These are phyloP conservation scores for Apiospora saccharicola DNA, from an alignment of 2,329 filamentous ascomycete genomes.

Conservation along the genomic window DNA sequence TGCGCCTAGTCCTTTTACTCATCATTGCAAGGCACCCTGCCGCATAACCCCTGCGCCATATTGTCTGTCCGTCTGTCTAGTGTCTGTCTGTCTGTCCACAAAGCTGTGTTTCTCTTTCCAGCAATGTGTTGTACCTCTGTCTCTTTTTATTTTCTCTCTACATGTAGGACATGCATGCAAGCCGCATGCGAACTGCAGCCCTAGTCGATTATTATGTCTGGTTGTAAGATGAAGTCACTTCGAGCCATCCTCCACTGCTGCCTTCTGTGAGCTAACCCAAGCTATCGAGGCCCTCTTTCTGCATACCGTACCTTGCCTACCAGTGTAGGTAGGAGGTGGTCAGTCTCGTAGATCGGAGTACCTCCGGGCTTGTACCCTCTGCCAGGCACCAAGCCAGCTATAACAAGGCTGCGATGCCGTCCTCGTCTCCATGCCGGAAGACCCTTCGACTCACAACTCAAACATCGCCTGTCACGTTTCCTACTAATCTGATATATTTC, in stretches of 20 bases:
- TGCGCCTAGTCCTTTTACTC: slow-evolving; percentile 35
- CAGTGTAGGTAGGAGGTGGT: neutral
- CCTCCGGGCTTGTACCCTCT: neutral
- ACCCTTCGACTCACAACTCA: slow-evolving; percentile 18
- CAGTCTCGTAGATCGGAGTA: slow-evolving; percentile 6
- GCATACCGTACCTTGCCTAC: slow-evolving; percentile 5
- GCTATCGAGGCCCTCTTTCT: slow-evolving; percentile 17
- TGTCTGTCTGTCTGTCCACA: neutral
- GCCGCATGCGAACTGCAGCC: slow-evolving; percentile 19
- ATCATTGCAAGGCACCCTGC: slow-evolving; percentile 37
- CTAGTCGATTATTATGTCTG: slow-evolving; percentile 21
- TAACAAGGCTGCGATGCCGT: slow-evolving; percentile 19
- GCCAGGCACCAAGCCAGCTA: slow-evolving; percentile 19
- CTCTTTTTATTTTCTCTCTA: slow-evolving; percentile 8
- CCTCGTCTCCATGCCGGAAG: slow-evolving; percentile 15
- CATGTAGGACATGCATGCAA: slow-evolving; percentile 15
- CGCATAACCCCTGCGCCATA: slow-evolving; percentile 35
- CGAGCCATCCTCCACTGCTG: slow-evolving; percentile 16
- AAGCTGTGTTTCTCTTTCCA: slow-evolving; percentile 18
- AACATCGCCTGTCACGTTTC: slow-evolving; percentile 11
- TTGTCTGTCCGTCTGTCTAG: slow-evolving; percentile 24
- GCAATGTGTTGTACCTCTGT: slow-evolving; percentile 12
- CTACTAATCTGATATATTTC: slow-evolving; percentile 13
- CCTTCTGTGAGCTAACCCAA: slow-evolving; percentile 18
- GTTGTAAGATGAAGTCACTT: slow-evolving; percentile 22